Base-by-base conservation (phyloP, 106 monocot species). In the Acorus calamus region DNA sequence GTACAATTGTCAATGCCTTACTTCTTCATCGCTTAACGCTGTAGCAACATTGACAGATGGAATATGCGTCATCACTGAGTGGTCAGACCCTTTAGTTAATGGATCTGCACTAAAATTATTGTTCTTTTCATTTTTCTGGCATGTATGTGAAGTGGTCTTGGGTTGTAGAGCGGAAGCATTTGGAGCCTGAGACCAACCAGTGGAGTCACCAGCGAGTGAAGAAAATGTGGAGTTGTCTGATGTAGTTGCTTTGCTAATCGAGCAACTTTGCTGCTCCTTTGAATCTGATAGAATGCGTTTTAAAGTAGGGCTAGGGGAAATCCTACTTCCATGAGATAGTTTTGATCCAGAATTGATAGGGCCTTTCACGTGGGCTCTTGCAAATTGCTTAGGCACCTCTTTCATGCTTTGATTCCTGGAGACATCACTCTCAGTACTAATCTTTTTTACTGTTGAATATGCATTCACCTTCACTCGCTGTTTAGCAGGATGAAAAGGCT, bases 1-100 rank as follows among this genome's bases (percentile, higher is more conserved):
- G 12, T 5, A 28, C 28, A 2, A 49, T 7, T 50, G 50, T 50
- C 13, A 48, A 49, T 44, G 42, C 14, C 56, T 48, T 55, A 92
- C 98, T 92, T 99, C 92, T 77, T 92, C 85, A 78, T 99, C 98
- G 69, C 92, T 92, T 68, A 92, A 63, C 12, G 56, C 74, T 56
- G 78, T 65, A 52, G 69, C 46, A 66, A 73, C 52, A 73, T 76
- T 86, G 61, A 66, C 61, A 28, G 71, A 64, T 49, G 74, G 65
- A 44, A 71, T 68, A 68, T 71, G 64, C 59, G 66, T 49, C 10
- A 66, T 13, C 8, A 72, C 28, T 45, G 94, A 76, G 67, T 70
- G 62, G 62, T 64, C 73, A 49, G 60, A 48, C 14, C 61, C 59
- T 58, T 73, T 86, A 53, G 71, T 61, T 55, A 75, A 55, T 53